phyloP scores from a whole-genome alignment of 78 protist genomes.

The Abeoforma whisleri region DNA sequence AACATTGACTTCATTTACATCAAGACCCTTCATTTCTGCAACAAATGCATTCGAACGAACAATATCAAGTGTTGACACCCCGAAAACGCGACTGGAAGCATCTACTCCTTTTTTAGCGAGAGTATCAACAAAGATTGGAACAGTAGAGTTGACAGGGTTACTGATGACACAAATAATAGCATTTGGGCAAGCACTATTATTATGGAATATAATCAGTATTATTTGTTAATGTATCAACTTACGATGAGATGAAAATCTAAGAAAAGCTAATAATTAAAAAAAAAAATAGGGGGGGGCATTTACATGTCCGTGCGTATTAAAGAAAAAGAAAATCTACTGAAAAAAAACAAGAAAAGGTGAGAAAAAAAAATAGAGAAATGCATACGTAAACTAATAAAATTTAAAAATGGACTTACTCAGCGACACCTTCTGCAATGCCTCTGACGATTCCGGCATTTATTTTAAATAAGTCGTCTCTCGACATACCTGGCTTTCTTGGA shows the following conservation, averaged over 20 bases:
- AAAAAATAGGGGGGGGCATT: too few relatives aligned
- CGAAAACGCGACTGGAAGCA: constrained; percentile 48
- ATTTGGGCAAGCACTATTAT: constrained; percentile 55
- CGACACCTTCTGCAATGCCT: constrained; percentile 61
- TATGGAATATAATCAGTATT: neutral
- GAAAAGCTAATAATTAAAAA: too few relatives aligned
- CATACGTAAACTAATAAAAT: too few relatives aligned
- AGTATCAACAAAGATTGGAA: constrained; percentile 63
- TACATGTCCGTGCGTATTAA: too few relatives aligned
- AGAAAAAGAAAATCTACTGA: too few relatives aligned
- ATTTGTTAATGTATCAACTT: neutral
- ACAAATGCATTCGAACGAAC: constrained; percentile 69
- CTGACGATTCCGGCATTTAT: constrained; percentile 63
- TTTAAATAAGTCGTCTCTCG: constrained; percentile 74
- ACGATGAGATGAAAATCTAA: too few relatives aligned
- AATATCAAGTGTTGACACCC: constrained; percentile 73
- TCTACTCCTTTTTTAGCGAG: constrained; percentile 43
- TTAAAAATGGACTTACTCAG: constrained; percentile 42
- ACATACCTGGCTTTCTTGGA: constrained; percentile 83
- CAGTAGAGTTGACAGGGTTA: constrained; percentile 80
- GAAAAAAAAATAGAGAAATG: too few relatives aligned
- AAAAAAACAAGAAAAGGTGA: too few relatives aligned
- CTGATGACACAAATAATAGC: constrained; percentile 64
- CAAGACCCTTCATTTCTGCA: constrained; percentile 42
- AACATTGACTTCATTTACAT: constrained; percentile 40